Evolutionary conservation across 2,329 filamentous ascomycete species (phyloP), one percentile per base, ranked within the genome.

Genomic region (Cordyceps cicadae): DNA sequence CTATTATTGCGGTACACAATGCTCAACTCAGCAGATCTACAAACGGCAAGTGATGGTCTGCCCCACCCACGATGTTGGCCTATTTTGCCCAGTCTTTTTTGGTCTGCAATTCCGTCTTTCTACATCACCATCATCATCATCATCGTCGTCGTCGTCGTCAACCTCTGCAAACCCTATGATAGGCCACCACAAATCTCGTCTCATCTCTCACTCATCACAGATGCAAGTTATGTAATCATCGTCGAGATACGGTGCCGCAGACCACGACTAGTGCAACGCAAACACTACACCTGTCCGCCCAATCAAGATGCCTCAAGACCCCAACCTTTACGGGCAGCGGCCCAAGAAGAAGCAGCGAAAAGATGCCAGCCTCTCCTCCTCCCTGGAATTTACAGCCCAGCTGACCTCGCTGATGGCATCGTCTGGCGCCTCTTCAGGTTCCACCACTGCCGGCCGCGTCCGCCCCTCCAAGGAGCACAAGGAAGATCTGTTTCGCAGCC

Each of bases 301-400:
- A 19, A 7, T 8, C 24, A 7, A 26, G 19, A 61, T 61, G 83
- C 77, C 83, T 14, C 81, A 85, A 72, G 86, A 91, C 66, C 80
- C 83, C 9, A 76, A 86, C 64, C 83, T 97, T 15, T 97, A 97
- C 74, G 91, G 91, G 69, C 82, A 87, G 57, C 83, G 84, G 59
- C 84, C 85, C 43, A 77, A 83, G 12, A 93, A 92, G 73, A 86
- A 86, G 67, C 80, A 83, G 65, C 82, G 82, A 69, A 87, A 85
- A 69, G 85, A 88, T 68, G 83, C 90, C 61, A 84, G 85, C 19
- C 84, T 92, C 19, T 87, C 85, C 19, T 86, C 84, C 55, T 87
- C 85, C 50, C 84, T 96, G 59, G 86, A 91, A 70, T 97, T 99
- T 77, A 86, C 89, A n/a, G 90, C 90, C 12, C 89, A 94, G 65